Evolutionary conservation across 371 early-diverging fungal genomes (phyloP).

Genomic region (Apophysomyces trapeziformis): DNA sequence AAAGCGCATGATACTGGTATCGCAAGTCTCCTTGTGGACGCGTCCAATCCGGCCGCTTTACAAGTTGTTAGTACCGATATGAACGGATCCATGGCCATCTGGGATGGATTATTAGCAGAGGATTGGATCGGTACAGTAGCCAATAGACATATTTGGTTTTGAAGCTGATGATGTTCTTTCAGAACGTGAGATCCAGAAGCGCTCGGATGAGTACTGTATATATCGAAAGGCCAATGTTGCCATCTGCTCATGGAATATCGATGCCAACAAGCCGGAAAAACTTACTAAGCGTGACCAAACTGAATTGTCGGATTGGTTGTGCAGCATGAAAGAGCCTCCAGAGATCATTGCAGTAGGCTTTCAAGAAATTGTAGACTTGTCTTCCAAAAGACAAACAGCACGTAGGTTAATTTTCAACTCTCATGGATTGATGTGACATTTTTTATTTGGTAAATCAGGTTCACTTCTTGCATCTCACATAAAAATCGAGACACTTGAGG

Average conservation of each 20-base stretch:
- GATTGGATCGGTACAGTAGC: slow-evolving; percentile 67
- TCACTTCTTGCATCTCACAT: slow-evolving; percentile 61
- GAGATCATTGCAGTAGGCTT: slow-evolving; percentile 86
- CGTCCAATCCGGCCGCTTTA: slow-evolving; percentile 47
- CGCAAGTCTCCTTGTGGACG: slow-evolving; percentile 59
- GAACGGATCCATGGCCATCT: slow-evolving; percentile 67
- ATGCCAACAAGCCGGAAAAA: slow-evolving; percentile 68
- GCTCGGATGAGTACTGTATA: slow-evolving; percentile 60
- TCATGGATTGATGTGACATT: not conserved
- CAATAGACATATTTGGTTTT: not conserved
- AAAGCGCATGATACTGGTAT: slow-evolving; percentile 67
- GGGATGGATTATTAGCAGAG: slow-evolving; percentile 74
- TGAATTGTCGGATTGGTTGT: slow-evolving; percentile 56
- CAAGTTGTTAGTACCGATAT: slow-evolving; percentile 66
- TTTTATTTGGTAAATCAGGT: slow-evolving; percentile 35
- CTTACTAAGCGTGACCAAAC: slow-evolving; percentile 44
- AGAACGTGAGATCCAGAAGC: slow-evolving; percentile 37
- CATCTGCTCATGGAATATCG: slow-evolving; percentile 85
- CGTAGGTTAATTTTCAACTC: slow-evolving; percentile 41
- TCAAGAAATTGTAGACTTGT: slow-evolving; percentile 89
- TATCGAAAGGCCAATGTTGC: slow-evolving; percentile 64
- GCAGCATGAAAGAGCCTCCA: slow-evolving; percentile 59
- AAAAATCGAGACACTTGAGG: slow-evolving; percentile 50
- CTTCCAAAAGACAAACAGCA: slow-evolving; percentile 73
- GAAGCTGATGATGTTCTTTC: too few species aligned